These are phyloP conservation scores for Histomonas meleagridis DNA, from an alignment of 208 protist genomes.

Conservation along the genomic window DNA sequence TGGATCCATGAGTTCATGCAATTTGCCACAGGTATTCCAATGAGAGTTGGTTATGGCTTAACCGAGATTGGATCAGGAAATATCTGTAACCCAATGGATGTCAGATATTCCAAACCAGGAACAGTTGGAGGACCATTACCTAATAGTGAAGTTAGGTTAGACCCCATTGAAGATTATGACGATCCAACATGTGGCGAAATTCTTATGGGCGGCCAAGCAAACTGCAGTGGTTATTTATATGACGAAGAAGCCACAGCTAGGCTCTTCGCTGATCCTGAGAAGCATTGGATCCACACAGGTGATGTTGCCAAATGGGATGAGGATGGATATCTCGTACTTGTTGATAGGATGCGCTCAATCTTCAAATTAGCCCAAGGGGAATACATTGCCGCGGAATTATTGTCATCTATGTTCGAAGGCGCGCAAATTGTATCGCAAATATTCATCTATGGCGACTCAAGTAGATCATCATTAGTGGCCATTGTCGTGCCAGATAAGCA, in stretches of 20 bases:
- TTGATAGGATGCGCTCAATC: slow-evolving; percentile 69
- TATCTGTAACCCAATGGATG: not conserved
- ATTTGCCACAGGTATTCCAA: not conserved
- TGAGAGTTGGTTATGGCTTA: not conserved
- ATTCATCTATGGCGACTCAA: slow-evolving; percentile 43
- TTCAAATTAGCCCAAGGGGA: slow-evolving; percentile 68
- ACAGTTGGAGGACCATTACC: not conserved
- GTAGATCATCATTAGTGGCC: slow-evolving; percentile 53
- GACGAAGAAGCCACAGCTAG: not conserved
- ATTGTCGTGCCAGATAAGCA: slow-evolving; percentile 52
- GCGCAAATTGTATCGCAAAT: slow-evolving; percentile 25
- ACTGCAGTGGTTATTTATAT: slow-evolving; percentile 18
- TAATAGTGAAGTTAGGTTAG: not conserved
- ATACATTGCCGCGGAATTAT: slow-evolving; percentile 22
- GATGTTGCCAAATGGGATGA: not conserved
- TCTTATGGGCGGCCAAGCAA: not conserved
- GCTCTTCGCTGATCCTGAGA: not conserved
- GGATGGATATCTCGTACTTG: slow-evolving; percentile 48
- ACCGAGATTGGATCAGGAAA: not conserved
- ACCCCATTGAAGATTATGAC: not conserved
- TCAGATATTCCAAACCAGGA: not conserved
- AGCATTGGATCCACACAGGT: slow-evolving; percentile 18
- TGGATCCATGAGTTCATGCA: not conserved
- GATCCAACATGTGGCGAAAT: slow-evolving; percentile 15
- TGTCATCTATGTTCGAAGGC: not conserved